Evolutionary conservation across 306 rosid genomes (phyloP).

Genomic region (Glycine latifolia): DNA sequence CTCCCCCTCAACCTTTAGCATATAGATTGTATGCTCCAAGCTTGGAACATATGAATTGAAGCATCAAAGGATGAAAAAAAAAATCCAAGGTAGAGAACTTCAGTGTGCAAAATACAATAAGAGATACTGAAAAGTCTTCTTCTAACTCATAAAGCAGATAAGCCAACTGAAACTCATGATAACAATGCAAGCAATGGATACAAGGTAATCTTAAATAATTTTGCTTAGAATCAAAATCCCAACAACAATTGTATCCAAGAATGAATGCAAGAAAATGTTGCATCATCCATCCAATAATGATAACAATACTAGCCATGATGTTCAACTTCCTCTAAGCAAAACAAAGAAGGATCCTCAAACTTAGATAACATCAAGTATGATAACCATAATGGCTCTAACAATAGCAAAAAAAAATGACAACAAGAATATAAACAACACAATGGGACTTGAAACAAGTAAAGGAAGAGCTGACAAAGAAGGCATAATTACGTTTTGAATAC

Average conservation of each 20-base stretch:
- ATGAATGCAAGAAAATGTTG: slow-evolving; percentile 49
- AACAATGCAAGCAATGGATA: slow-evolving; percentile 45
- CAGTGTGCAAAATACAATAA: slow-evolving; percentile 45
- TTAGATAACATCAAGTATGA: too few species aligned
- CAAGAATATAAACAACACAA: too few species aligned
- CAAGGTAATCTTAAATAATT: slow-evolving; percentile 44
- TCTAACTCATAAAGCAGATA: slow-evolving; percentile 39
- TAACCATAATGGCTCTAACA: too few species aligned
- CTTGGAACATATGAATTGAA: slow-evolving; percentile 2
- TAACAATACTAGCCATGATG: slow-evolving; percentile 48
- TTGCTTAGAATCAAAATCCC: slow-evolving; percentile 45
- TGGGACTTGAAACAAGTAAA: too few species aligned
- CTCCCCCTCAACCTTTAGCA: too few species aligned
- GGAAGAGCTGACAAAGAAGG: too few species aligned
- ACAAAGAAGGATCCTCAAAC: too few species aligned
- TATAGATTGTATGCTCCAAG: too few species aligned
- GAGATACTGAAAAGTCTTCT: slow-evolving; percentile 11
- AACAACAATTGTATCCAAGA: slow-evolving; percentile 47
- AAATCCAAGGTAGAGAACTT: slow-evolving; percentile 43
- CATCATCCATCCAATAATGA: slow-evolving; percentile 48
- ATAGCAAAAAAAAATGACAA: too few species aligned
- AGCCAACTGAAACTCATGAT: slow-evolving; percentile 51
- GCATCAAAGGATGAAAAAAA: slow-evolving; percentile 23
- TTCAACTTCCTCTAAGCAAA: slow-evolving; percentile 48
- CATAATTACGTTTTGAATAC: too few species aligned